phyloP scores from a whole-genome alignment of 169 alveolate genomes.

The Plasmodium inui region DNA sequence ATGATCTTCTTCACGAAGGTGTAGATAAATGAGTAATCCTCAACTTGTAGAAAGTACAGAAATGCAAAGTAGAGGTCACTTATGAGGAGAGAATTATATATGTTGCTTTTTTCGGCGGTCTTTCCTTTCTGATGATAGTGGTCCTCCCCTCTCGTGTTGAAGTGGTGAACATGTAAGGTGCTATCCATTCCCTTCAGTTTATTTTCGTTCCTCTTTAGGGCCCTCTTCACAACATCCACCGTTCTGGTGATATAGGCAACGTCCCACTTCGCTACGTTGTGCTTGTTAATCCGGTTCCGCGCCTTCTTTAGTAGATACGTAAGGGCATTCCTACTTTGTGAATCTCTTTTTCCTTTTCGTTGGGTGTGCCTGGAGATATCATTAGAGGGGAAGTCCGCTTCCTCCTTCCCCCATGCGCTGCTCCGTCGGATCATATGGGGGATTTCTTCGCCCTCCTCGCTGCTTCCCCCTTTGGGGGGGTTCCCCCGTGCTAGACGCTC shows the following conservation, averaged over 20 bases:
- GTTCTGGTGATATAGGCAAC: not conserved
- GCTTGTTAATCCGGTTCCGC: conserved; percentile 14
- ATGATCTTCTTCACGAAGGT: conserved; percentile 19
- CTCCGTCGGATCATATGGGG: not conserved
- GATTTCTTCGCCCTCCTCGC: not conserved
- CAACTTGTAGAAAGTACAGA: not conserved
- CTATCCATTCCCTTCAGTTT: not conserved
- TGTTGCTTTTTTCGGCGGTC: not conserved
- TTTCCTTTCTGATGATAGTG: not conserved
- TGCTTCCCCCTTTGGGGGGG: not conserved
- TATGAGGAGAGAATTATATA: conserved; percentile 1
- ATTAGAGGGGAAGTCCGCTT: not conserved
- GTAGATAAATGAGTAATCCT: conserved; percentile 24
- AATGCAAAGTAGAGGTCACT: conserved; percentile 26
- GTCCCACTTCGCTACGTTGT: conserved; percentile 16
- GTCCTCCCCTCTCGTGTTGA: not conserved
- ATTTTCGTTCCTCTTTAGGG: not conserved
- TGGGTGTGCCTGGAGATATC: not conserved
- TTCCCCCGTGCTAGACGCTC: not conserved
- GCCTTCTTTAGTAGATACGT: not conserved
- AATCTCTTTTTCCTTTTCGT: not conserved
- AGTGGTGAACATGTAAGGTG: not conserved
- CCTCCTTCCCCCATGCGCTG: not conserved
- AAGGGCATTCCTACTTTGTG: not conserved
- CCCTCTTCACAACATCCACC: not conserved